Evolutionary conservation across 768 basidiomycete genomes (phyloP), one percentile per base, ranked within the genome.

Genomic region (Suillus ampliporus): DNA sequence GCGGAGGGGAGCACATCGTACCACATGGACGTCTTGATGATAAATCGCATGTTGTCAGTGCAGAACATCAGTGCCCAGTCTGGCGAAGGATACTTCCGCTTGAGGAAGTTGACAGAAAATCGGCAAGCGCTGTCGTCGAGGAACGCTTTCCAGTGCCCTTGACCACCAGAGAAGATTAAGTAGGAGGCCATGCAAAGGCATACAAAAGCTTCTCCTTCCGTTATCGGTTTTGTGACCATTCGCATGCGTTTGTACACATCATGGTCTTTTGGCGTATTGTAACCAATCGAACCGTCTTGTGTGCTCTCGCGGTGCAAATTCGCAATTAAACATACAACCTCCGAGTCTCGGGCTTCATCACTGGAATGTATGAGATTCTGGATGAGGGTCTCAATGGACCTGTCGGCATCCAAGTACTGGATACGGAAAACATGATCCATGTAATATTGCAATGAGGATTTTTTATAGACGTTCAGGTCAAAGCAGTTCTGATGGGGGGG

Each of bases 11-110:
- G 82, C 40, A 94, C 90, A 72, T 94, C 92, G 73, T 93, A 92
- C 92, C 92, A 94, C 60, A 94, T 87, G 17, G 90, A 86, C 31
- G 92, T 89, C 74, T 92, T 92, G 76, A 93, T 82, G 71, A 94
- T 88, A 75, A 93, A 93, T 41, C 77, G 84, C 73, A 78, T 82
- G 76, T 78, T 86, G 80, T 79, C 82, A 23, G 71, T 65, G 67
- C 83, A 86, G 17, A 64, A 61, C 38, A 78, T 62, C 14, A 91
- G 79, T 8, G 82, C 81, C 53, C 80, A 78, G 58, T 77, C 76
- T 10, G 83, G 80, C 28, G 80, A 79, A 37, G 68, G 68, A 5
- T 62, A 67, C 17, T 72, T 67, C 62, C 78, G 69, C 37, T 78
- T 64, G 58, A 92, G 80, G 23, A 88, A 68, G 40, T 66, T 65